Base-by-base conservation (phyloP, 306 rosid species). In the Delonix regia region DNA sequence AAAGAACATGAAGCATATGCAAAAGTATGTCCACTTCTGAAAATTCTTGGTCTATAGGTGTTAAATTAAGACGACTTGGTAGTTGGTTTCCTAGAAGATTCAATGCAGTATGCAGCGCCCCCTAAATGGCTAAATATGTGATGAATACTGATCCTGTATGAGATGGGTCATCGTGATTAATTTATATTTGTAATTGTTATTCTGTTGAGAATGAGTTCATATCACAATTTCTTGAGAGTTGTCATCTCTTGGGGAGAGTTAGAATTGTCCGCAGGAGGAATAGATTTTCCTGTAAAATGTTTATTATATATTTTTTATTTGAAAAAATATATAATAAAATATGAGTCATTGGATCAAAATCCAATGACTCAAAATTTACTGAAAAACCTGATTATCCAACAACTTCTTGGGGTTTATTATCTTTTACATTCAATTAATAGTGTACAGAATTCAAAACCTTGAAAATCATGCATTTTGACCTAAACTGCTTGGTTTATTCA, bases 1-100 rank as follows among this genome's bases (percentile, higher is more conserved):
- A 88, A 67, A 25, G 42, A 30, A 71, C 1, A 16, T 19, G 71
- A 41, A 66, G 74, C 51, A 67, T 15, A 60, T 39, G 76, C 69
- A 56, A 12, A 24, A 10, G 22, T 41, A 28, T 18, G 57, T 6
- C 15, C 36, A 11, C 52, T 44, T 52, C 18, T 48, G 75, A 38
- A n/a, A 65, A 59, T 39, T 42, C 56, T 36, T 30, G 69, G 66
- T 69, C 68, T 42, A 38, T 27, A 6, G 48, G 45, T 62, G 19
- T 25, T 34, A n/a, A 63, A 63, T 27, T 55, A 63, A 79, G 72
- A 33, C 63, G 51, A 48, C 69, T 64, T 71, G 36, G 11, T 72
- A n/a, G 60, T 63, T 36, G 39, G 36, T 79, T 48, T 74, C 28
- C 49, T 19, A 36, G 18, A 39, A 24, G 45, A 67, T 70, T 75